Evolutionary conservation across 768 basidiomycete genomes (phyloP).

Genomic region (Boletus barrowsii): DNA sequence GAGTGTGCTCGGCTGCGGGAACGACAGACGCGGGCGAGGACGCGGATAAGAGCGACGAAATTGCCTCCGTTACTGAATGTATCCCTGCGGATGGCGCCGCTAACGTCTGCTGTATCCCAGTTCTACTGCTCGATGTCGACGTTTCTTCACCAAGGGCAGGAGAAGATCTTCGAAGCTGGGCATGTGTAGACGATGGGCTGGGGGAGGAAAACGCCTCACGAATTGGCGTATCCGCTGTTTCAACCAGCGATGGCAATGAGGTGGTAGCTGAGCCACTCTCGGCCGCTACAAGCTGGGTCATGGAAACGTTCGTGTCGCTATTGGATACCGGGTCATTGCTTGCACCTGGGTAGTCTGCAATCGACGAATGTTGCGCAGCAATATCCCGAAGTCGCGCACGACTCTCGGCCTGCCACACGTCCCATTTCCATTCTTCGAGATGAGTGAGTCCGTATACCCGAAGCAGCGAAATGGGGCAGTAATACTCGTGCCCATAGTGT

Average conservation of each 20-base stretch:
- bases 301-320: slow-evolving; percentile 3
- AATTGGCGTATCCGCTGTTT: neutral
- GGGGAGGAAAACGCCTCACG: neutral
- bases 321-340: slow-evolving; percentile 1
- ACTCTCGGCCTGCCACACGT: slow-evolving; percentile 74
- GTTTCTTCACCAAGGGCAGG: neutral
- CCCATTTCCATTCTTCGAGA: slow-evolving; percentile 95
- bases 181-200: neutral
- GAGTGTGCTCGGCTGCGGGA: slow-evolving; percentile 1
- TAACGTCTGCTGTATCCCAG: neutral
- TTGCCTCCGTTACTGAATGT: slow-evolving; percentile 19
- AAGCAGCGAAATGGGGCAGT: slow-evolving; percentile 90
- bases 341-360: slow-evolving; percentile 23
- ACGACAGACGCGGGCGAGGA: slow-evolving; percentile 6
- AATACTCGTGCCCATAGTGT: slow-evolving; percentile 93
- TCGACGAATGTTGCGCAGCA: slow-evolving; percentile 6
- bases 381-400: slow-evolving; percentile 41
- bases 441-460: slow-evolving; percentile 95
- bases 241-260: neutral
- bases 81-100: neutral
- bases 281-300: neutral
- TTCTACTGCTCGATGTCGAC: neutral
- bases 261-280: neutral
- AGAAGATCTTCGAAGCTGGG: neutral
- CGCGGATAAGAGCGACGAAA: slow-evolving; percentile 17